phyloP scores from a whole-genome alignment of 148 eudicot species.

The Chenopodium formosanum region DNA sequence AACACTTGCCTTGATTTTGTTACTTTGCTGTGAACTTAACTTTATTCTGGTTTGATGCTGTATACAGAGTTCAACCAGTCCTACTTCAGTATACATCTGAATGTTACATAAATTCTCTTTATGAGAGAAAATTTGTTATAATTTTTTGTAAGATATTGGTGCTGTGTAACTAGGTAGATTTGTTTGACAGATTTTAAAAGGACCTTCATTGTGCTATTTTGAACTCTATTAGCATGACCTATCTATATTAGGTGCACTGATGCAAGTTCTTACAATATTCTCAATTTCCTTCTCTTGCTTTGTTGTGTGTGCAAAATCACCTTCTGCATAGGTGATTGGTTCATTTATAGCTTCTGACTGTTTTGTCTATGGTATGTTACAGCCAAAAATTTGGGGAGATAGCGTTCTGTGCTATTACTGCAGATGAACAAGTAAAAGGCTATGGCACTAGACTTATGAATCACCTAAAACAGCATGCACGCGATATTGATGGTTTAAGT shows the following conservation, averaged over 20 bases:
- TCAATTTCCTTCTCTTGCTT: not conserved
- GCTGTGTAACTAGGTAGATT: not conserved
- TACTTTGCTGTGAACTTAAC: not conserved
- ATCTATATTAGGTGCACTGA: not conserved
- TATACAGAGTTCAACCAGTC: not conserved
- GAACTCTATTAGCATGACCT: not conserved
- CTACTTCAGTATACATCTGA: not conserved
- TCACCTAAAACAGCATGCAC: conserved; percentile 95
- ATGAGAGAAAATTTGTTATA: not conserved
- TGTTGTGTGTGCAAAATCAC: not conserved
- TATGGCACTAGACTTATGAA: conserved; percentile 98
- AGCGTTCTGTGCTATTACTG: conserved; percentile 94
- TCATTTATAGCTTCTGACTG: not conserved
- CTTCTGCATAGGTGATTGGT: not conserved
- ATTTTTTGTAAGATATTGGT: not conserved
- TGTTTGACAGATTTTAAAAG: not conserved
- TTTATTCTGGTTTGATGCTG: not conserved
- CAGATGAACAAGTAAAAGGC: conserved; percentile 99
- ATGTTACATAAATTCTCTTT: not conserved
- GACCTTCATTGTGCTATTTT: not conserved
- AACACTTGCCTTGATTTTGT: not conserved
- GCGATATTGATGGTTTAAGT: conserved; percentile 88
- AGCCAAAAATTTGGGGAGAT: conserved; percentile 99
- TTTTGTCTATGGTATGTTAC: conserved; percentile 16
- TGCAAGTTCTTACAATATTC: not conserved